Evolutionary conservation across 1,284 basidiomycete genomes (phyloP).

Genomic region (Waitea zeae): DNA sequence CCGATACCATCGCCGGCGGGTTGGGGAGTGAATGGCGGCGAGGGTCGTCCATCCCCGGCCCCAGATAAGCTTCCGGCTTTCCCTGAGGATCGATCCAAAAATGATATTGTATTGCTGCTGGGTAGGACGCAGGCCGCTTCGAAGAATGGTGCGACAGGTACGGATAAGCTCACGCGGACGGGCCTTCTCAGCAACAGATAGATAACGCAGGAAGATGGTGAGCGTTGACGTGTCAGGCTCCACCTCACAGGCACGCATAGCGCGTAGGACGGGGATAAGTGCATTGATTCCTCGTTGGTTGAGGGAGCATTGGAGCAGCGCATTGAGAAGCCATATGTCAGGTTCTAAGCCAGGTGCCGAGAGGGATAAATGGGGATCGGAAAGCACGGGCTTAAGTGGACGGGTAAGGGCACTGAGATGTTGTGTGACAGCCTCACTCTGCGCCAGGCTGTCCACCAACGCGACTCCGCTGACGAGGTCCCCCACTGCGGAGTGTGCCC

Average conservation of each 20-base stretch:
- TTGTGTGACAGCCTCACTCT: conserved; percentile 6
- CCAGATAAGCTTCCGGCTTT: background rate
- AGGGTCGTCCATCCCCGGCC: background rate
- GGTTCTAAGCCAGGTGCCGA: conserved; percentile 15
- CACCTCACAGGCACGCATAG: conserved; percentile 34
- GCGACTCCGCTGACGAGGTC: conserved; percentile 27
- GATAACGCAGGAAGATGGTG: conserved; percentile 31
- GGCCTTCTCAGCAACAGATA: conserved; percentile 22
- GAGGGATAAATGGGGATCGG: too few relatives aligned
- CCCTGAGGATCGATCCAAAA: background rate
- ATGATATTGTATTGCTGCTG: conserved; percentile 25
- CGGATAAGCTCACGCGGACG: conserved; percentile 26
- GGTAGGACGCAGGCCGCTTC: conserved; percentile 21
- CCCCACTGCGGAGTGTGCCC: conserved; percentile 30
- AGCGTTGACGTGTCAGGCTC: conserved; percentile 32
- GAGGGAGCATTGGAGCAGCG: conserved; percentile 31
- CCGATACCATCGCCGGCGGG: background rate
- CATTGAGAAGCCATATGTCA: conserved; percentile 37
- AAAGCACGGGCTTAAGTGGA: too few relatives aligned
- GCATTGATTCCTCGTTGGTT: conserved; percentile 25
- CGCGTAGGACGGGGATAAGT: conserved; percentile 23
- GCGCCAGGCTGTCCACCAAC: conserved; percentile 29
- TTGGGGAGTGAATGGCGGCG: background rate
- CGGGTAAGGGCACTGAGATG: too few relatives aligned
- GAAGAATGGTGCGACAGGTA: conserved; percentile 24